These are phyloP conservation scores for Lichtheimia corymbifera DNA, from an alignment of 371 early-diverging fungal genomes.

Conservation along the genomic window DNA sequence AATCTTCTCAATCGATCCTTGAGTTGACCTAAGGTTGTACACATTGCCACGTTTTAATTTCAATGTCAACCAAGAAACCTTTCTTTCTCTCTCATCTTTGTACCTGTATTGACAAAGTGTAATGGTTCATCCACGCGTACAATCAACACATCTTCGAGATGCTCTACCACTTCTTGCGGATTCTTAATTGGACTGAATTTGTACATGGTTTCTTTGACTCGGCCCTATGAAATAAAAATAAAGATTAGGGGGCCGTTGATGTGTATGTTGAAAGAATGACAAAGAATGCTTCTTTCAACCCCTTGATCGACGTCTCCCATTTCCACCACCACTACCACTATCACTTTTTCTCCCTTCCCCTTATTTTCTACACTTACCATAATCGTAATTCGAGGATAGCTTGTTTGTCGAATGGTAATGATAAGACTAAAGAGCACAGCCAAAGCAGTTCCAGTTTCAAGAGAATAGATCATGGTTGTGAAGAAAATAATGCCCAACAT, in stretches of 20 bases:
- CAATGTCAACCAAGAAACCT: background rate
- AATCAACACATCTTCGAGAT: slow-evolving; percentile 77
- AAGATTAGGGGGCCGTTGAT: background rate
- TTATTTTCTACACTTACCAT: slow-evolving; percentile 43
- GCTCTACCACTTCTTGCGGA: slow-evolving; percentile 45
- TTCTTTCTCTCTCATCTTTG: slow-evolving; percentile 7
- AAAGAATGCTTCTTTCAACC: background rate
- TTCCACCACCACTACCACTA: background rate
- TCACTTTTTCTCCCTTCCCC: too few species aligned
- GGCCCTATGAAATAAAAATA: slow-evolving; percentile 15
- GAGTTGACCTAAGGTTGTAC: slow-evolving; percentile 42
- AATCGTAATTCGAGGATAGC: slow-evolving; percentile 72
- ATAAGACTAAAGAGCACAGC: slow-evolving; percentile 80
- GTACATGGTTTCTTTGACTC: slow-evolving; percentile 22
- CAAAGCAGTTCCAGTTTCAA: slow-evolving; percentile 85
- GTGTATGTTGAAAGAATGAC: too few species aligned
- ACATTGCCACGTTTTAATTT: background rate
- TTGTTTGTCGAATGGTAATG: slow-evolving; percentile 86
- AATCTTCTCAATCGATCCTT: slow-evolving; percentile 35
- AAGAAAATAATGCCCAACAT: slow-evolving; percentile 75
- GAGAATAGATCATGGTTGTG: slow-evolving; percentile 75
- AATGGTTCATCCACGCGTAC: slow-evolving; percentile 85
- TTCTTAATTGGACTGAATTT: slow-evolving; percentile 49
- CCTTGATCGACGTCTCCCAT: background rate
- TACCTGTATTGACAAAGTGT: slow-evolving; percentile 91